phyloP scores from a whole-genome alignment of 1,139 yeast species.

The Taiozyma sp. region DNA sequence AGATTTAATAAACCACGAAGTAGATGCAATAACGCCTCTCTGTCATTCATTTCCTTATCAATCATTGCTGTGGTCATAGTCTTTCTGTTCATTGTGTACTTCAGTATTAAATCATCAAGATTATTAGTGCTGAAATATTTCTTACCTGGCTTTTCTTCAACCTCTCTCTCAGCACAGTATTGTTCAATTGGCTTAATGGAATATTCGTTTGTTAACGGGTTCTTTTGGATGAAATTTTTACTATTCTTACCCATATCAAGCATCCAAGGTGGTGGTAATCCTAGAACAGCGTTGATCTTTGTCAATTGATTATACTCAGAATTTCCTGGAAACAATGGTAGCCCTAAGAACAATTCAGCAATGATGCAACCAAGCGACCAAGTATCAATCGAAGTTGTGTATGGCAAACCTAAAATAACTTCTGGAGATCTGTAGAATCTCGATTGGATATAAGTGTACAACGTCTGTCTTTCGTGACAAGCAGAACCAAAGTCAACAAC shows the following conservation, averaged over 20 bases:
- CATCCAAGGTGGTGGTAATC: slow-evolving; percentile 94
- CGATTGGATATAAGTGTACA: slow-evolving; percentile 92
- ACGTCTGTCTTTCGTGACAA: slow-evolving; percentile 84
- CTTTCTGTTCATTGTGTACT: slow-evolving; percentile 68
- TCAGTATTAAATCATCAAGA: slow-evolving; percentile 67
- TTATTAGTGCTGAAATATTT: slow-evolving; percentile 75
- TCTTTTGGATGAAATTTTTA: slow-evolving; percentile 57
- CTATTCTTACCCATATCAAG: slow-evolving; percentile 90
- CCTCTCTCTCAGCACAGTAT: slow-evolving; percentile 48
- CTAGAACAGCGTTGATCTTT: slow-evolving; percentile 78
- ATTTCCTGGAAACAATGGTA: slow-evolving; percentile 93
- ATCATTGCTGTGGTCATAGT: slow-evolving; percentile 62
- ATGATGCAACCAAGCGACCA: slow-evolving; percentile 98
- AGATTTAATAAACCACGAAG: slow-evolving; percentile 69
- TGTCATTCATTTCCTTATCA: slow-evolving; percentile 67
- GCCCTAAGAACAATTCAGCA: slow-evolving; percentile 87
- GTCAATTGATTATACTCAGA: slow-evolving; percentile 89
- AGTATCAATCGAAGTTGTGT: slow-evolving; percentile 91
- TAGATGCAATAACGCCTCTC: slow-evolving; percentile 72
- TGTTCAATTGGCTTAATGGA: slow-evolving; percentile 50
- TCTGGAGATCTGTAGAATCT: slow-evolving; percentile 96
- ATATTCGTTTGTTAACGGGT: slow-evolving; percentile 34
- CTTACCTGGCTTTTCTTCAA: slow-evolving; percentile 74
- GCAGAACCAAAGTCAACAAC: slow-evolving; percentile 97
- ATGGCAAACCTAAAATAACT: slow-evolving; percentile 85